phyloP scores from a whole-genome alignment of 345 rosid species.

The Physaria fendleri region DNA sequence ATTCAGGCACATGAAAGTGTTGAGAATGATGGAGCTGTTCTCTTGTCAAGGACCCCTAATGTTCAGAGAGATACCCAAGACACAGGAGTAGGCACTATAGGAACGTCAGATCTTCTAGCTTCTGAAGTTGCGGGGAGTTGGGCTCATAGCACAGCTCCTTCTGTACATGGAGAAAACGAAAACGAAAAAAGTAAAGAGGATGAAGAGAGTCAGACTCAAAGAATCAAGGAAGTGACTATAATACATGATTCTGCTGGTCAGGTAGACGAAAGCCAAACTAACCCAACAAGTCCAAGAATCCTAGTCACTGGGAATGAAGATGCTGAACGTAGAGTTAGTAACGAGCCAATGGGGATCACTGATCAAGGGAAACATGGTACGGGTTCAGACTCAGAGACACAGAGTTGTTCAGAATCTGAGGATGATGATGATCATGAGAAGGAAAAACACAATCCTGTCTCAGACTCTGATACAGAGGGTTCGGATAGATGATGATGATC shows the following conservation, averaged over 20 bases:
- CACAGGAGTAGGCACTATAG: constrained; percentile 51
- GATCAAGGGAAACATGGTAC: constrained; percentile 32
- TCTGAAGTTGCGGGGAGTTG: constrained; percentile 90
- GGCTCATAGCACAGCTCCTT: constrained; percentile 83
- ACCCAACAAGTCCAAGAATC: constrained; percentile 36
- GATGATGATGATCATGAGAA: constrained; percentile 29
- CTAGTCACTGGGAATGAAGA: constrained; percentile 25
- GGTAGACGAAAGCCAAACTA: constrained; percentile 58
- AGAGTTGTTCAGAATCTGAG: constrained; percentile 38
- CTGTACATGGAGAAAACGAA: constrained; percentile 69
- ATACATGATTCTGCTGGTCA: constrained; percentile 37
- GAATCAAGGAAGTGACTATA: constrained; percentile 25
- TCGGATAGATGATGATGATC: constrained; percentile 28
- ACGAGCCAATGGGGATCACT: constrained; percentile 53
- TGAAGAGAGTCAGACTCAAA: constrained; percentile 34
- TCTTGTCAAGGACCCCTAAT: constrained; percentile 30
- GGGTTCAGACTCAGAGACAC: constrained; percentile 51
- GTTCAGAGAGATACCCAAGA: constrained; percentile 43
- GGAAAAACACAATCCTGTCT: constrained; percentile 33
- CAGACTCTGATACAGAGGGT: constrained; percentile 48
- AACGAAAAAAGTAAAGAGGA: constrained; percentile 44
- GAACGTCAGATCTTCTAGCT: constrained; percentile 74
- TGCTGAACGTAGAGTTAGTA: constrained; percentile 39
- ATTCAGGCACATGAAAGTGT: constrained; percentile 40
- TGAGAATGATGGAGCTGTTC: constrained; percentile 29